Evolutionary conservation across 176 grass and related monocot genomes (phyloP), one percentile per base, ranked within the genome.

Genomic region (Bromus sterilis): DNA sequence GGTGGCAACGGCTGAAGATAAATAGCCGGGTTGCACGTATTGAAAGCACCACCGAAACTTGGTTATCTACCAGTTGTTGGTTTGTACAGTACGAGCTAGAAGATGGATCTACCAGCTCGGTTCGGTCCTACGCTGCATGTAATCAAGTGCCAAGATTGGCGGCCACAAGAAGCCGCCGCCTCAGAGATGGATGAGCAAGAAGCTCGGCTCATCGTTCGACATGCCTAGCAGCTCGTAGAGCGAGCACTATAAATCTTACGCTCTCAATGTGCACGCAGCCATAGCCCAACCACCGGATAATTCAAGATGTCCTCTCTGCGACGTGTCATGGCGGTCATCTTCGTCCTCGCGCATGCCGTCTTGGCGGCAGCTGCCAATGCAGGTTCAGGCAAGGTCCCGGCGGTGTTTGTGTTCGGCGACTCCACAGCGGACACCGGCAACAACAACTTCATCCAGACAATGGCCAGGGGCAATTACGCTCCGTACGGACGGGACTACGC

Each of bases 361-460:
- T 20, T 70, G 33, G 33, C 46, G 44, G 13, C 44, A 36, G 12
- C 6, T 11, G 20, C 21, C 4, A n/a, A n/a, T n/a, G 12, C 15
- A 20, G 44, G 18, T 30, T 29, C 8, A 37, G 70, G 49, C 71
- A 25, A 4, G 82, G 55, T 92, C 9, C 77, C 89, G 7, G 89
- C 94, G 7, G 20, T 97, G 49, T 87, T 91, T 51, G 84, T 93
- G 79, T 97, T 97, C 67, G 94, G 94, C 24, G 88, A 97, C 86
- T 93, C 94, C 4, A 87, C 91, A 3, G 88, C 86, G 16, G 89
- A 97, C 66, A 41, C 94, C 0, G 91, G 94, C 56, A 93, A 97
- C 84, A 97, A 97, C 79, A 89, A 93, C 84, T 78, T 56, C 63
- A 80, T 97, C 70, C 49, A 21, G n/a, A 93, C 91, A 4, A 3